Percentiles rank a stretch among this genome's conserved stretches.
Evolutionary conservation across 2,329 filamentous ascomycete genomes (phyloP).

Genomic region (Diaporthe sp.): DNA sequence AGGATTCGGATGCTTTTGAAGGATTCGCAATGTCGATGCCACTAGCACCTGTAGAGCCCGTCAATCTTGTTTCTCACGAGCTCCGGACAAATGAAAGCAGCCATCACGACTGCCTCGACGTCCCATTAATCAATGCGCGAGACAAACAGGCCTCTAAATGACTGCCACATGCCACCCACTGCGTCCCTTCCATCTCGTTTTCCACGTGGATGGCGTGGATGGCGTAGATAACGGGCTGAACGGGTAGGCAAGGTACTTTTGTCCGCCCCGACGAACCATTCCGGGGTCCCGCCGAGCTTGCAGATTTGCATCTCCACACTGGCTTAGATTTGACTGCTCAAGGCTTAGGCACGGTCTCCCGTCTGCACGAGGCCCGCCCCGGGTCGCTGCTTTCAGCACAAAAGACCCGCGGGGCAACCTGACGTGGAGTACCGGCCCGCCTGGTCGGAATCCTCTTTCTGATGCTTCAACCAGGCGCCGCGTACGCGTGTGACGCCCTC

Average conservation of each 20-base stretch:
- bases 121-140: conserved; percentile 9
- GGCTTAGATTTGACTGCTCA: conserved; percentile 1
- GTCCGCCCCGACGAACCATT: conserved; percentile 12
- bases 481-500: conserved; percentile 14
- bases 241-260: conserved; percentile 18
- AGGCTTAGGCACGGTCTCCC: conserved; percentile 22
- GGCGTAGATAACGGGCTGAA: conserved; percentile 7
- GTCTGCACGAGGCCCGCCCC: conserved; percentile 19
- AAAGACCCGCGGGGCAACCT: conserved; percentile 1
- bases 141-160: neutral
- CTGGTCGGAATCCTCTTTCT: conserved; percentile 19
- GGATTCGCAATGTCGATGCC: conserved; percentile 30
- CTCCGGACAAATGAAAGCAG: conserved; percentile 26
- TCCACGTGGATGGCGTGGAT: conserved; percentile 24
- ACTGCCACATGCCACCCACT: conserved; percentile 8
- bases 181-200: conserved; percentile 6
- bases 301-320: conserved; percentile 23
- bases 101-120: neutral
- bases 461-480: conserved; percentile 1
- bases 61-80: conserved; percentile 36
- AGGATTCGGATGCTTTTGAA: conserved; percentile 34
- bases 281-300: conserved; percentile 24
- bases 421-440: conserved; percentile 28
- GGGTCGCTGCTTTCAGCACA: conserved; percentile 3
- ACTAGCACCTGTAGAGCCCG: conserved; percentile 27